Evolutionary conservation across 768 basidiomycete genomes (phyloP).

Genomic region (Coprinopsis cinerea): DNA sequence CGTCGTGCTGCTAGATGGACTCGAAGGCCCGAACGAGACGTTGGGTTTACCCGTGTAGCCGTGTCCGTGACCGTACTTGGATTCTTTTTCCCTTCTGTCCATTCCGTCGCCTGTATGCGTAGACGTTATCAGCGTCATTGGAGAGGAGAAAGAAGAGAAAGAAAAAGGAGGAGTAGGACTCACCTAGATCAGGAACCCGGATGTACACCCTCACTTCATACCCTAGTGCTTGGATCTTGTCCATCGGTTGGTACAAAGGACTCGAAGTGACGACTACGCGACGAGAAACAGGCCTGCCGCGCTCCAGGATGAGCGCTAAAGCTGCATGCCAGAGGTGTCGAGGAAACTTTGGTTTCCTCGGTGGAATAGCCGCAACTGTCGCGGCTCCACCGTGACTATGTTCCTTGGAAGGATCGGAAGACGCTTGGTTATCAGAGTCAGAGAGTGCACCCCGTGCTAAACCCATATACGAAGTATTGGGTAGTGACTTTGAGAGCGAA

Average conservation of each 20-base stretch:
- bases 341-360: constrained; percentile 16
- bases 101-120: constrained; percentile 40
- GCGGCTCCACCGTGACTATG: too few species aligned
- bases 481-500: constrained; percentile 19
- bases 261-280: constrained; percentile 78
- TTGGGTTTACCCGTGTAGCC: constrained; percentile 12
- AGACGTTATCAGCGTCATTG: not conserved
- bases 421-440: too few species aligned
- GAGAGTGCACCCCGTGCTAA: not conserved
- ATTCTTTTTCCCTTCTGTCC: constrained; percentile 39
- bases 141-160: constrained; percentile 1
- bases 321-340: constrained; percentile 70
- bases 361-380: too few species aligned
- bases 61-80: constrained; percentile 17
- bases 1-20: not conserved
- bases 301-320: constrained; percentile 71
- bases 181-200: constrained; percentile 61
- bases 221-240: constrained; percentile 62
- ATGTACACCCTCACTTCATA: constrained; percentile 69
- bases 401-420: too few species aligned
- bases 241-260: constrained; percentile 80
- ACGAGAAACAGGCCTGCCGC: constrained; percentile 70
- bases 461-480: not conserved
- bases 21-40: not conserved
- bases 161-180: constrained; percentile 2